Conservation (phyloP, 2,329 filamentous ascomycete species). For the Zymoseptoria brevis region DNA sequence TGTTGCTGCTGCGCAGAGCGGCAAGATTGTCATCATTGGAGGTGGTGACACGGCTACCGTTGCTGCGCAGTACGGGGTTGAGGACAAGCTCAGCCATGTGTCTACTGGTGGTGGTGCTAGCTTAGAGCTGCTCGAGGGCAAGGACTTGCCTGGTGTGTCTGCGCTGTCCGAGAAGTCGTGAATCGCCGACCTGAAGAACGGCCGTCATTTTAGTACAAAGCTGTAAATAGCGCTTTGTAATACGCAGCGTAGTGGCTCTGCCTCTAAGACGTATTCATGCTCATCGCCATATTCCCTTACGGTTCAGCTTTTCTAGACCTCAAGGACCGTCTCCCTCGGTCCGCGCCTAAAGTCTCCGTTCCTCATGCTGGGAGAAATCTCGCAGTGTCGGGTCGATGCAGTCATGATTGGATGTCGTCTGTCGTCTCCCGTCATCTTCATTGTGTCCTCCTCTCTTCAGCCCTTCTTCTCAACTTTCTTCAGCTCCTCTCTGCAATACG, state of each 20-base stretch:
- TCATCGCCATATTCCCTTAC: not conserved
- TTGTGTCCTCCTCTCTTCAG: conserved; percentile 16
- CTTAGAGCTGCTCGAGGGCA: conserved; percentile 94
- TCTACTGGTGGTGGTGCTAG: conserved; percentile 94
- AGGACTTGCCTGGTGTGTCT: conserved; percentile 87
- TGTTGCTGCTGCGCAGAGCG: conserved; percentile 68
- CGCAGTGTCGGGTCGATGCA: not conserved
- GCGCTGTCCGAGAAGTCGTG: conserved; percentile 58
- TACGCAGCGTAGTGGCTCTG: not conserved
- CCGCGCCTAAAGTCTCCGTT: not conserved
- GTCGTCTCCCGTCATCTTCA: not conserved
- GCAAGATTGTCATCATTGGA: conserved; percentile 96
- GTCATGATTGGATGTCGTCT: too few relatives aligned
- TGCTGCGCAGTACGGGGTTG: conserved; percentile 90
- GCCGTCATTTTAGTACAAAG: not conserved
- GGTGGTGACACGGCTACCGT: conserved; percentile 97
- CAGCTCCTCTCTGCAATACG: conserved; percentile 65
- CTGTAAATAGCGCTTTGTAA: conserved; percentile 4
- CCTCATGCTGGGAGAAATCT: not conserved
- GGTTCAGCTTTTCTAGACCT: not conserved
- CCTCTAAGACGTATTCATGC: not conserved
- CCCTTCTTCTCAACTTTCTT: conserved; percentile 73
- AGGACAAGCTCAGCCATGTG: conserved; percentile 96
- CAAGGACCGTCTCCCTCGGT: not conserved
- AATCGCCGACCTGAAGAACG: conserved; percentile 4